phyloP scores from a whole-genome alignment of 2,329 filamentous ascomycete species.

The Pyrenophora tritici-repentis region DNA sequence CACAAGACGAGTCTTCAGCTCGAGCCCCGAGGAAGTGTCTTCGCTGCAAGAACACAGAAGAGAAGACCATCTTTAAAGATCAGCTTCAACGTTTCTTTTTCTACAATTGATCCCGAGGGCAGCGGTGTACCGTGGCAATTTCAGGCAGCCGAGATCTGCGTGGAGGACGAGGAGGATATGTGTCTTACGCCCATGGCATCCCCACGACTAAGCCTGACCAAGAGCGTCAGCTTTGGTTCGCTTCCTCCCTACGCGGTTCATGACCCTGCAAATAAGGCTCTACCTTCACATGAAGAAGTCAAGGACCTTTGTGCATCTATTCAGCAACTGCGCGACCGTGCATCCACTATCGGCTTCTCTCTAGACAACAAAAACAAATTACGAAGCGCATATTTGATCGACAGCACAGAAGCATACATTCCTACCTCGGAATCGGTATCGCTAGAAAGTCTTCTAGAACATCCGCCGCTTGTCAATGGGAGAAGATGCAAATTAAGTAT shows the following conservation, averaged over 20 bases:
- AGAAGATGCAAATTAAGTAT: constrained; percentile 37
- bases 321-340: constrained; percentile 28
- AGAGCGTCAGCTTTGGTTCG: constrained; percentile 42
- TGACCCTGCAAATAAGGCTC: constrained; percentile 21
- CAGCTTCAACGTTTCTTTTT: constrained; percentile 43
- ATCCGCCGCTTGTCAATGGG: constrained; percentile 33
- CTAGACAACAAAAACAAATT: constrained; percentile 40
- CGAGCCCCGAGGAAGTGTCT: constrained; percentile 36
- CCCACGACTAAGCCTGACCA: constrained; percentile 25
- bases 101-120: constrained; percentile 19
- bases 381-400: constrained; percentile 36
- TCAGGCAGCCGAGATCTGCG: constrained; percentile 42
- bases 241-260: constrained; percentile 39
- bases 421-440: constrained; percentile 31
- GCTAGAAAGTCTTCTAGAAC: constrained; percentile 38
- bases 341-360: constrained; percentile 40
- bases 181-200: constrained; percentile 14
- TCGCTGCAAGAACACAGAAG: constrained; percentile 26
- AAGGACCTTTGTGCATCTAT: constrained; percentile 47
- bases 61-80: constrained; percentile 21
- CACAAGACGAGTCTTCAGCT: constrained; percentile 44
- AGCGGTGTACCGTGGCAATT: constrained; percentile 31
- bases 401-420: constrained; percentile 15
- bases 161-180: constrained; percentile 35
- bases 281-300: constrained; percentile 33